Conservation (phyloP, 495 filamentous ascomycete genomes). For the Parachaetomium inaequale region DNA sequence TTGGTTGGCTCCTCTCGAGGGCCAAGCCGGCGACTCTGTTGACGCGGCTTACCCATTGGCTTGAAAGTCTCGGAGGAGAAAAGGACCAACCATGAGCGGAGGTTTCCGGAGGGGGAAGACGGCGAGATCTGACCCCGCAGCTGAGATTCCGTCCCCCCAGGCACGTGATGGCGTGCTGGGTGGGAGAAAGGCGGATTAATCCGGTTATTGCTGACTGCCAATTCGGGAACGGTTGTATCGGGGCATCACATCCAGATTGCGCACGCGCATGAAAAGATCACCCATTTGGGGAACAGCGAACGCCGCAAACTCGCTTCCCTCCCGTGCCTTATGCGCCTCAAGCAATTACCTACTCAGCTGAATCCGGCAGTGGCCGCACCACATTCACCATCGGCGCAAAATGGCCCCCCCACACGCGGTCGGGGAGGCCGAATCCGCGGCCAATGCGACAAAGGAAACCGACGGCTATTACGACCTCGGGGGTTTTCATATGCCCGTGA, state of each 20-base stretch:
- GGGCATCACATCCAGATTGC: no score
- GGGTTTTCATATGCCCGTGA: conserved; percentile 46
- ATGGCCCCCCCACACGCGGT: neutral
- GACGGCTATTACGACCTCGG: conserved; percentile 57
- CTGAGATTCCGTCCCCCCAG: neutral
- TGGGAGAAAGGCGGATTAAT: neutral
- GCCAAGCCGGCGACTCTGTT: neutral
- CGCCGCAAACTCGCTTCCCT: neutral
- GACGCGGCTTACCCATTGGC: neutral
- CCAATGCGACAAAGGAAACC: neutral
- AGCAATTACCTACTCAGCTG: neutral
- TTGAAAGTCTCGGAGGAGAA: no score
- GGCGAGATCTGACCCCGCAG: neutral
- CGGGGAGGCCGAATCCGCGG: neutral
- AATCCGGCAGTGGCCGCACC: neutral
- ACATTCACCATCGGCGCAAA: neutral
- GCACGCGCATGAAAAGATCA: neutral
- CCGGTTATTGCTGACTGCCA: conserved; percentile 4
- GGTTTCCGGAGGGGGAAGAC: neutral
- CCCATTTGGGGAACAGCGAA: neutral
- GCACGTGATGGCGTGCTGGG: neutral
- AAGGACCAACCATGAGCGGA: neutral
- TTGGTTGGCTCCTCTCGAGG: conserved; percentile 1
- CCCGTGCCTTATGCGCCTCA: neutral
- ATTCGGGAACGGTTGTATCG: no score